Evolutionary conservation across 345 rosid genomes (phyloP), one percentile per base, ranked within the genome.

Genomic region (Psidium guajava): DNA sequence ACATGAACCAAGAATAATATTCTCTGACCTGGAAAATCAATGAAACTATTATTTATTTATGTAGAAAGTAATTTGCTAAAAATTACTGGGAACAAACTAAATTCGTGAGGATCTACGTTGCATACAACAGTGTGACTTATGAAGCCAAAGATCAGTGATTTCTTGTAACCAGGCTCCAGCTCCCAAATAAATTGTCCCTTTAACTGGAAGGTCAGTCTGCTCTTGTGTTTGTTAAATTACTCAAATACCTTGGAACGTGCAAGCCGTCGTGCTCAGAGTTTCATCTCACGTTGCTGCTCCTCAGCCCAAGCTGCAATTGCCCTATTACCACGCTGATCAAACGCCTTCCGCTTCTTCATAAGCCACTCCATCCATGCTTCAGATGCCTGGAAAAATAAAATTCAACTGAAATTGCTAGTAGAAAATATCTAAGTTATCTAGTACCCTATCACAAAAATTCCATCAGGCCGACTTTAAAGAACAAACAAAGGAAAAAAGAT

Each of bases 341-440:
- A 97, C 49, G 99, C 98, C 90, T 95, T 97, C 85, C 98, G 90
- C 87, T 93, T 97, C 87, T 95, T 97, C 88, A 94, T 91, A 27
- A 97, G 91, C 98, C 99, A 97, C 81, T 97, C 96, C 96, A 93
- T 95, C 98, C 99, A 95, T 83, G 98, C 98, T 93, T 94, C 94
- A 53, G 98, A 97, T 85, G 98, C 99, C 99, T 96, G 90, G 74
- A 54, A 69, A 52, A 22, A 58, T 47, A 54, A 54, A 84, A 61
- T 32, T 55, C 73, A 11, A 15, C 40, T 84, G 15, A 51, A 28
- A 49, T 25, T 55, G 27, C 54, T 47, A 56, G 21, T 8, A 27
- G 6, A 20, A 6, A 77, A 77, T 74, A 28, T n/a, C 85, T 22
- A 83, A 1, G 25, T 44, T 20, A 83, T 16, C 12, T 32, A 69